Conservation (phyloP, 1,139 yeast species). For the Ashbya aceris region DNA sequence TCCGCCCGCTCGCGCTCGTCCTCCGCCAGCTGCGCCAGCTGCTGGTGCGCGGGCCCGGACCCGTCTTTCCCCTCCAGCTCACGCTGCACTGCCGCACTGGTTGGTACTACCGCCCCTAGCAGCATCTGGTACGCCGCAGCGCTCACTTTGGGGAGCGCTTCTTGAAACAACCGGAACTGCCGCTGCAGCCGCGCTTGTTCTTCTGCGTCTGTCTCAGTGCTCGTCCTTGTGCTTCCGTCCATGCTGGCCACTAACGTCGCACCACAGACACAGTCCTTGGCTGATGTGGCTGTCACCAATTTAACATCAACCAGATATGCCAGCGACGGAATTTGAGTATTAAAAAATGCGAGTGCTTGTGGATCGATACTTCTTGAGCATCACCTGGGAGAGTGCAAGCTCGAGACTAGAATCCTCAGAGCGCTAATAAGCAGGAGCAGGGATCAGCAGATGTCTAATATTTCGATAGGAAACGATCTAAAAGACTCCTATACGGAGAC, state of each 20-base stretch:
- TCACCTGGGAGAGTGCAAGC: no score
- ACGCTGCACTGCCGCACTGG: constrained; percentile 37
- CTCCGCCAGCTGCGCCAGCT: constrained; percentile 15
- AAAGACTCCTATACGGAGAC: constrained; percentile 75
- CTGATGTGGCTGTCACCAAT: no score
- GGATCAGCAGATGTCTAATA: constrained; percentile 12
- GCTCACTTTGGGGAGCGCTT: constrained; percentile 26
- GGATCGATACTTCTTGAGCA: no score
- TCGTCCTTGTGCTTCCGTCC: not conserved
- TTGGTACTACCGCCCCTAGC: constrained; percentile 67
- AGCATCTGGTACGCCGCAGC: constrained; percentile 34
- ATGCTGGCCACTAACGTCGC: no score
- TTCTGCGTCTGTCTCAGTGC: constrained; percentile 8
- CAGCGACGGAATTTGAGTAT: no score
- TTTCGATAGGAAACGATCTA: constrained; percentile 55
- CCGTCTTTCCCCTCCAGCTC: constrained; percentile 7
- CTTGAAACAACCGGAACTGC: constrained; percentile 25
- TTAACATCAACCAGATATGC: not conserved
- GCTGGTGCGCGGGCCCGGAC: constrained; percentile 17
- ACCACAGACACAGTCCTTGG: no score
- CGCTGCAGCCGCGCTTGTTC: constrained; percentile 22
- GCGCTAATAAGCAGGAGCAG: constrained; percentile 8
- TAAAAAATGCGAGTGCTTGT: no score
- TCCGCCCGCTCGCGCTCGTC: constrained; percentile 38
- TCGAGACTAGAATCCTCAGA: not conserved